Evolutionary conservation across 495 filamentous ascomycete species (phyloP).

Genomic region (Pyrenopolyporus hunteri): DNA sequence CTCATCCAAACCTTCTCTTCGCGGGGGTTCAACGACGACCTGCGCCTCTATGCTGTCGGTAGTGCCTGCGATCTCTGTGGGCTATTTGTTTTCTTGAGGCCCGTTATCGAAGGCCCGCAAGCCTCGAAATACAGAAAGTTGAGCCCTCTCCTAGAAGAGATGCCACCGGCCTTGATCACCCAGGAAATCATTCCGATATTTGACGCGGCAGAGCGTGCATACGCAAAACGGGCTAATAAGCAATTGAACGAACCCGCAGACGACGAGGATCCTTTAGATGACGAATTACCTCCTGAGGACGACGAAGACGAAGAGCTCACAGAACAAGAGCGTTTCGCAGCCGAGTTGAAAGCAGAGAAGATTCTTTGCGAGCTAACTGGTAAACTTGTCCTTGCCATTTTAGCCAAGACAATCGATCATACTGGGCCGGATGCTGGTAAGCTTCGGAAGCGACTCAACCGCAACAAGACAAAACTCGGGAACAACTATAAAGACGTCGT

Average conservation of each 20-base stretch:
- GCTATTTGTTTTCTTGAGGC: slow-evolving; percentile 75
- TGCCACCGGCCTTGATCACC: slow-evolving; percentile 61
- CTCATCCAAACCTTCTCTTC: slow-evolving; percentile 70
- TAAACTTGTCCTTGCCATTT: slow-evolving; percentile 78
- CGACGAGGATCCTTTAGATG: slow-evolving; percentile 68
- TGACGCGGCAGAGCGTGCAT: slow-evolving; percentile 71
- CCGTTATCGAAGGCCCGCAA: slow-evolving; percentile 40
- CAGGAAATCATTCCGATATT: slow-evolving; percentile 74
- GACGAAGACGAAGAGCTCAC: slow-evolving; percentile 62
- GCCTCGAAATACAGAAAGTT: slow-evolving; percentile 58
- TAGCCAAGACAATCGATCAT: slow-evolving; percentile 73
- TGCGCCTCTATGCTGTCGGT: slow-evolving; percentile 76
- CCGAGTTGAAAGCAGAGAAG: slow-evolving; percentile 75
- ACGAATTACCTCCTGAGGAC: slow-evolving; percentile 64
- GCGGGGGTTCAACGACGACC: slow-evolving; percentile 69
- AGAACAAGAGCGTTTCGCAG: slow-evolving; percentile 60
- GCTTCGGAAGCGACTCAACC: slow-evolving; percentile 66
- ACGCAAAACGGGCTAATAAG: slow-evolving; percentile 70
- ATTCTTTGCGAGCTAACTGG: slow-evolving; percentile 82
- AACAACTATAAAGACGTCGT: slow-evolving; percentile 79
- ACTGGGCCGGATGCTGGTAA: slow-evolving; percentile 62
- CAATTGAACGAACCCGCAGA: slow-evolving; percentile 68
- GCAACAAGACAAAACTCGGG: slow-evolving; percentile 72
- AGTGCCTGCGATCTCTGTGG: slow-evolving; percentile 79
- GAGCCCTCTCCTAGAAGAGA: slow-evolving; percentile 66